phyloP scores from a whole-genome alignment of 371 early-diverging fungal genomes.

The Nematocida homosporus region DNA sequence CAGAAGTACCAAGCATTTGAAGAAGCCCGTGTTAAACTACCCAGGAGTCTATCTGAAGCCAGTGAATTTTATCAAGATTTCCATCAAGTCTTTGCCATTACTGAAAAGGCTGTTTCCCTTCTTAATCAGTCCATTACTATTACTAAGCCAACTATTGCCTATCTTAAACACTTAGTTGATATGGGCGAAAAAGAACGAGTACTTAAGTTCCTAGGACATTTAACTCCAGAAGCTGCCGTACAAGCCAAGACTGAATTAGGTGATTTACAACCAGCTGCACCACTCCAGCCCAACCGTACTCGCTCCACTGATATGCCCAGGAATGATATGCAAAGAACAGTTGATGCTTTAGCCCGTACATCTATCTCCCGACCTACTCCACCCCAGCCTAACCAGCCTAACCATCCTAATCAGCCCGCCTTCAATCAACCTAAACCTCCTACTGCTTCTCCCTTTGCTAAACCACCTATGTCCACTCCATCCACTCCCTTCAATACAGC shows the following conservation, averaged over 20 bases:
- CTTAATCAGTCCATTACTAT: conserved; percentile 29
- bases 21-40: conserved; percentile 7
- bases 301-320: too few relatives aligned
- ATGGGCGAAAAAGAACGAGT: conserved; percentile 45
- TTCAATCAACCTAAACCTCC: neutral
- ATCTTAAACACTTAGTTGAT: conserved; percentile 35
- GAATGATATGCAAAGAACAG: too few relatives aligned
- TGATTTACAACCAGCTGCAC: neutral
- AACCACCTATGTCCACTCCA: neutral
- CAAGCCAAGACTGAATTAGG: conserved; percentile 10
- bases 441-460: neutral
- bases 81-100: conserved; percentile 17
- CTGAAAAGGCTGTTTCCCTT: conserved; percentile 13
- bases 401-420: neutral
- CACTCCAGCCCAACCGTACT: too few relatives aligned
- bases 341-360: neutral
- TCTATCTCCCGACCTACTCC: neutral
- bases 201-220: neutral
- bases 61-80: conserved; percentile 31
- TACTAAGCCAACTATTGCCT: conserved; percentile 15
- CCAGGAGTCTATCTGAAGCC: conserved; percentile 14
- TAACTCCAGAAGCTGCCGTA: conserved; percentile 22
- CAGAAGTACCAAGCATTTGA: conserved; percentile 53
- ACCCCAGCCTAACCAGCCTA: neutral
- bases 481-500: neutral